These are phyloP conservation scores for Zymoseptoria brevis DNA, from an alignment of 2,329 filamentous ascomycete genomes.

Conservation along the genomic window DNA sequence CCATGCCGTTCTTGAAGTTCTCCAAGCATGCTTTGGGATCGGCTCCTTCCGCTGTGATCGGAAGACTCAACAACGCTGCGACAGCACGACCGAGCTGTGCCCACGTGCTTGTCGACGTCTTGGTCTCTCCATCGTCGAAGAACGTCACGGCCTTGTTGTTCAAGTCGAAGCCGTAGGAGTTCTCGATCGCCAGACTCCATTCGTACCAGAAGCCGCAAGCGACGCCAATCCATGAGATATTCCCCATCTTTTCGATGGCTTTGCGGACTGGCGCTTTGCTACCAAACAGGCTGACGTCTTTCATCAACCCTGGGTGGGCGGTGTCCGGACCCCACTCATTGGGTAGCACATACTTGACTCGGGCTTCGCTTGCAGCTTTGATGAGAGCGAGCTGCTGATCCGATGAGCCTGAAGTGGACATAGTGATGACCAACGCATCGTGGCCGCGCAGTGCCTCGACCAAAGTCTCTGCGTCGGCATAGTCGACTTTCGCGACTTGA, in stretches of 20 bases:
- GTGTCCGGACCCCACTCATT: conserved; percentile 31
- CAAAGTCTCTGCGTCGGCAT: conserved; percentile 36
- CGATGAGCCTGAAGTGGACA: conserved; percentile 25
- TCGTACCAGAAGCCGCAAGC: conserved; percentile 30
- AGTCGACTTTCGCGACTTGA: conserved; percentile 38
- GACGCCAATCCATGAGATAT: conserved; percentile 23
- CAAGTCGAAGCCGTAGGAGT: conserved; percentile 33
- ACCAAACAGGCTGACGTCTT: conserved; percentile 16
- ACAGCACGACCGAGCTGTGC: conserved; percentile 48
- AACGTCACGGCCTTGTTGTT: conserved; percentile 23
- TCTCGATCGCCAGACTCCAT: conserved; percentile 28
- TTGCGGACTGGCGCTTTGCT: conserved; percentile 10
- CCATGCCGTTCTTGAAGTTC: conserved; percentile 40
- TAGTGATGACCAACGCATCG: conserved; percentile 35
- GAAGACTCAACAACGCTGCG: conserved; percentile 35
- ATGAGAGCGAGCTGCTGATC: conserved; percentile 29
- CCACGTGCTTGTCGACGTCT: conserved; percentile 53
- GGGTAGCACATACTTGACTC: conserved; percentile 34
- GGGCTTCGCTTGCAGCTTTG: conserved; percentile 31
- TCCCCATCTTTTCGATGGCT: conserved; percentile 22
- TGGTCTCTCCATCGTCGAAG: conserved; percentile 50
- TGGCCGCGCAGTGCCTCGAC: conserved; percentile 31
- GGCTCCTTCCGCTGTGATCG: conserved; percentile 9
- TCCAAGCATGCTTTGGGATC: conserved; percentile 6
- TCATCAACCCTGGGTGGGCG: conserved; percentile 17